phyloP scores from a whole-genome alignment of 495 filamentous ascomycete genomes.

The Penicillium soppii region DNA sequence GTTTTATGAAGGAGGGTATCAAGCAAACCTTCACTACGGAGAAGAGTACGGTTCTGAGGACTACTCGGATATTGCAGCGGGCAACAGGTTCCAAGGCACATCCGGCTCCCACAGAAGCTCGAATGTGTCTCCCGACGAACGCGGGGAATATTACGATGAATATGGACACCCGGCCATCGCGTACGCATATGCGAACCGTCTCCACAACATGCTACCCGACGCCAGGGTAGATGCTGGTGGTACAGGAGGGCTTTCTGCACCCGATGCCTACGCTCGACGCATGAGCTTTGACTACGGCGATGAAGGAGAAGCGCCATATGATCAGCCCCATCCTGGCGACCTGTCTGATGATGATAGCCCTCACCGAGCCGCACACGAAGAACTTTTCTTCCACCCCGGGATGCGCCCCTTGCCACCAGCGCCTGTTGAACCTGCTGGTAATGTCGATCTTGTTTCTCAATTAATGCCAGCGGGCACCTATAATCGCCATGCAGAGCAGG shows the following conservation, averaged over 20 bases:
- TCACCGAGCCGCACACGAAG: slow-evolving; percentile 67
- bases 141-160: slow-evolving; percentile 36
- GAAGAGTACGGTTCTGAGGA: slow-evolving; percentile 45
- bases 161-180: slow-evolving; percentile 45
- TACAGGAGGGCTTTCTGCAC: slow-evolving; percentile 80
- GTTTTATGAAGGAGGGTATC: slow-evolving; percentile 72
- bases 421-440: slow-evolving; percentile 54
- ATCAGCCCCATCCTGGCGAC: slow-evolving; percentile 53
- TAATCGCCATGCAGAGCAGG: slow-evolving; percentile 36
- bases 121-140: slow-evolving; percentile 33
- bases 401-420: slow-evolving; percentile 81
- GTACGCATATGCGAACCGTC: slow-evolving; percentile 57
- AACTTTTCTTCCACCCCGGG: slow-evolving; percentile 92
- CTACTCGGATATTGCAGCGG: slow-evolving; percentile 14
- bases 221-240: slow-evolving; percentile 76
- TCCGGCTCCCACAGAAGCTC: slow-evolving; percentile 40
- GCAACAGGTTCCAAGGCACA: slow-evolving; percentile 12
- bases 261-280: slow-evolving; percentile 59
- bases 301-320: slow-evolving; percentile 53
- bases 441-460: slow-evolving; percentile 43
- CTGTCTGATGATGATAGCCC: slow-evolving; percentile 54
- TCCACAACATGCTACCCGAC: slow-evolving; percentile 52
- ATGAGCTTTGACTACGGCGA: slow-evolving; percentile 95
- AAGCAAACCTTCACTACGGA: slow-evolving; percentile 70
- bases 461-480: slow-evolving; percentile 60